Evolutionary conservation across 768 basidiomycete genomes (phyloP).

Genomic region (Kockovaella imperatae): DNA sequence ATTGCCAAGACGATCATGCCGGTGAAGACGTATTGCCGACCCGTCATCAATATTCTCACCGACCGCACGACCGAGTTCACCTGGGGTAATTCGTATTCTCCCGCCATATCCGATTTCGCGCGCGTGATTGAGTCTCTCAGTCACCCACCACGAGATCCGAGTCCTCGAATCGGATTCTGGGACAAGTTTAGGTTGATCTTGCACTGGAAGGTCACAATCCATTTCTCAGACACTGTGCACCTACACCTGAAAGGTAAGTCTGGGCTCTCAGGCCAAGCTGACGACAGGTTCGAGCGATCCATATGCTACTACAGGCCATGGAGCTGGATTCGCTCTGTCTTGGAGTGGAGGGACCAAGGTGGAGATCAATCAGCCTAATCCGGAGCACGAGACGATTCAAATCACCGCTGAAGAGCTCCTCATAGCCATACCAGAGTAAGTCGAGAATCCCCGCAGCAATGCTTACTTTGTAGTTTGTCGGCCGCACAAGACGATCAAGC

Average conservation of each 20-base stretch:
- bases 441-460: conserved; percentile 15
- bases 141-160: conserved; percentile 67
- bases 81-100: conserved; percentile 82
- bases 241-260: conserved; percentile 74
- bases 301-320: conserved; percentile 58
- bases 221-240: conserved; percentile 61
- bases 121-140: conserved; percentile 72
- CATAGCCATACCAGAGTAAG: conserved; percentile 78
- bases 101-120: conserved; percentile 79
- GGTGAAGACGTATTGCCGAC: conserved; percentile 81
- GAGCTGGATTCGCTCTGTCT: conserved; percentile 78
- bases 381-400: conserved; percentile 70
- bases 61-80: conserved; percentile 62
- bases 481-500: conserved; percentile 6
- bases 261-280: not conserved
- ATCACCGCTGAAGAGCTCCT: conserved; percentile 70
- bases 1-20: conserved; percentile 92
- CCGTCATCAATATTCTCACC: conserved; percentile 61
- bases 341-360: conserved; percentile 72
- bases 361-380: conserved; percentile 61
- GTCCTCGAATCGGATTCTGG: conserved; percentile 84
- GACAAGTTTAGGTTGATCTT: conserved; percentile 71
- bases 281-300: conserved; percentile 70
- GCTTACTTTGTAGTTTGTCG: no score
- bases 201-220: conserved; percentile 68